These are phyloP conservation scores for Alliaria petiolata DNA, from an alignment of 345 rosid species.

Conservation along the genomic window DNA sequence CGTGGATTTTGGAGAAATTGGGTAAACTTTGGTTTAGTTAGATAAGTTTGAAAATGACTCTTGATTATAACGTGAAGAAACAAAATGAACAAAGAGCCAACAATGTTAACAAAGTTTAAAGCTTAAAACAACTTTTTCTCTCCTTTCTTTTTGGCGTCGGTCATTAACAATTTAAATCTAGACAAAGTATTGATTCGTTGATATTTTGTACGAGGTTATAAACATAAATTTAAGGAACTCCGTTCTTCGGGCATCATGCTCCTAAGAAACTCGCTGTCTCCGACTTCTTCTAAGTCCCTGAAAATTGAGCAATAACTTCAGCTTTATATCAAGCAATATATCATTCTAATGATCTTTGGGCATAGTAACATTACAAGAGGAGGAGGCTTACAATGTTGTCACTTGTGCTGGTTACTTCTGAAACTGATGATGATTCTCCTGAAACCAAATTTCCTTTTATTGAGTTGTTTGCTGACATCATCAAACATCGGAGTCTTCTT, in stretches of 20 bases:
- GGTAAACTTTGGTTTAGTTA: background rate
- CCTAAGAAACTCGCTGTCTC: constrained; percentile 16
- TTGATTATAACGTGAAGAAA: background rate
- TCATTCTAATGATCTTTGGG: background rate
- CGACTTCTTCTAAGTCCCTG: constrained; percentile 30
- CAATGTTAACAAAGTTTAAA: background rate
- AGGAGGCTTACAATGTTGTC: constrained; percentile 25
- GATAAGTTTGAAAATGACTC: background rate
- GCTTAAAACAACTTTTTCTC: background rate
- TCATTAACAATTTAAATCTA: background rate
- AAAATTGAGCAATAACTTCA: background rate
- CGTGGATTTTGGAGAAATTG: background rate
- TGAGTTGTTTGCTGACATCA: constrained; percentile 13
- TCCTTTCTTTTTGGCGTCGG: background rate
- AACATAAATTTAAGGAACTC: too few relatives aligned
- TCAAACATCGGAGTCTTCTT: background rate
- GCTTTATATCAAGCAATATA: background rate
- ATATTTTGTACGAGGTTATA: constrained; percentile 9
- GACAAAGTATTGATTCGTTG: background rate
- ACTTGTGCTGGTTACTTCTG: constrained; percentile 20
- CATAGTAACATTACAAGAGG: background rate
- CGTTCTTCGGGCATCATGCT: too few relatives aligned
- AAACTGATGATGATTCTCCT: constrained; percentile 29
- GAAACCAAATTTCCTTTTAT: background rate
- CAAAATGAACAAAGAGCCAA: background rate